phyloP scores from a whole-genome alignment of 805 yeast genomes.

The Yueomyces sp. region DNA sequence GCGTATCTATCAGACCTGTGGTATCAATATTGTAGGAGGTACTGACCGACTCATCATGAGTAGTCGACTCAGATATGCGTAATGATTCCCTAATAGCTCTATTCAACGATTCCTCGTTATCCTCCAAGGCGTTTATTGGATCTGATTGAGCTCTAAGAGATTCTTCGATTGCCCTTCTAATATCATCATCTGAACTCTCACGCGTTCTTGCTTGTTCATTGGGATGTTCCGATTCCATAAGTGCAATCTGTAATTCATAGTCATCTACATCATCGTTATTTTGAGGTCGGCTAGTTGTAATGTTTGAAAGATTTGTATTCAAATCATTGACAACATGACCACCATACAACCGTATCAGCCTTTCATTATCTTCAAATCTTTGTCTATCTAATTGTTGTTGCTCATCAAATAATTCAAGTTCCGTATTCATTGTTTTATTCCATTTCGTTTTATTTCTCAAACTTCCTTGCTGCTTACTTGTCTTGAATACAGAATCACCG shows the following conservation, averaged over 20 bases:
- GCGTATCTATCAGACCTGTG: too few species aligned
- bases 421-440: conserved; percentile 17
- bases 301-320: too few species aligned
- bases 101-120: too few species aligned
- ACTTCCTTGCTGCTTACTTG: neutral
- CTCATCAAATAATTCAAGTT: conserved; percentile 17
- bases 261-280: conserved; percentile 17
- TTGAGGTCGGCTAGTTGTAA: too few species aligned
- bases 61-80: too few species aligned
- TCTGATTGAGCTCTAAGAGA: neutral
- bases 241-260: conserved; percentile 20
- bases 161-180: neutral
- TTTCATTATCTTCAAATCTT: conserved; percentile 7
- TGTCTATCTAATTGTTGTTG: conserved; percentile 10
- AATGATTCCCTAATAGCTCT: too few species aligned
- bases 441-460: conserved; percentile 12
- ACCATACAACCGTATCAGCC: conserved; percentile 14
- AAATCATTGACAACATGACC: conserved; percentile 10
- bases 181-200: conserved; percentile 1
- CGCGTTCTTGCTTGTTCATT: neutral
- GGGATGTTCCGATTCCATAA: conserved; percentile 19
- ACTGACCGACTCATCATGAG: too few species aligned
- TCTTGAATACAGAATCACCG: conserved; percentile 2
- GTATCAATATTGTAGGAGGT: too few species aligned
- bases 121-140: neutral